Evolutionary conservation across 2,329 filamentous ascomycete genomes (phyloP), one percentile per base, ranked within the genome.

Genomic region (Penicillium hordei): DNA sequence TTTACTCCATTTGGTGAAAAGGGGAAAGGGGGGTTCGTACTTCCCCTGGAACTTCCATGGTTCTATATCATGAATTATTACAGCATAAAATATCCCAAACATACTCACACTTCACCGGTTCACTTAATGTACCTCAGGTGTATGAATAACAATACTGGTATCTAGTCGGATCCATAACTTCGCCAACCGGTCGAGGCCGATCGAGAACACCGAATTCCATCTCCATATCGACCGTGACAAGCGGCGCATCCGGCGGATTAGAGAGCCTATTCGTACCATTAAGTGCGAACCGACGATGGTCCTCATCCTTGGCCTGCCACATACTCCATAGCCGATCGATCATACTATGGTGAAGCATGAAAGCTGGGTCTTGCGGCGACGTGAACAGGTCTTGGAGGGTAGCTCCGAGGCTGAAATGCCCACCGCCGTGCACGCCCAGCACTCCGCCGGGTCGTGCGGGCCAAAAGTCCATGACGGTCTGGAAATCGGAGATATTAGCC

Each of bases 301-400:
- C 12, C 21, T 57, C 58, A 27, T 64, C 61, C 19, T 7, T 29
- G 2, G 33, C 53, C 36, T 82, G 79, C 80, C 80, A 82, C 2
- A 74, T 77, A 72, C 74, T 77, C 69, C 73, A 82, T 6, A 74
- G 60, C 9, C 78, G 72, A 60, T 82, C 80, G 27, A 82, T 76
- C 67, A 75, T 74, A 0, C 71, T 71, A 59, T 81, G 79, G 61
- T 81, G 79, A 17, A 81, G 66, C 60, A 73, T 80, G 65, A 82
- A 82, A 6, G 65, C 70, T 15, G 78, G 78, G 40, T 81, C 79
- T 10, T 71, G 73, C 0, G 79, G 77, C 2, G 75, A 79, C 2
- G 75, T 70, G 48, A 78, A 79, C 13, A 80, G 61, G 62, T 82
- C 79, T 70, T 74, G 76, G 1, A 74, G 68, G 27, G 79, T 76